Conservation (phyloP, 768 basidiomycete genomes). For the Galerina sulciceps region DNA sequence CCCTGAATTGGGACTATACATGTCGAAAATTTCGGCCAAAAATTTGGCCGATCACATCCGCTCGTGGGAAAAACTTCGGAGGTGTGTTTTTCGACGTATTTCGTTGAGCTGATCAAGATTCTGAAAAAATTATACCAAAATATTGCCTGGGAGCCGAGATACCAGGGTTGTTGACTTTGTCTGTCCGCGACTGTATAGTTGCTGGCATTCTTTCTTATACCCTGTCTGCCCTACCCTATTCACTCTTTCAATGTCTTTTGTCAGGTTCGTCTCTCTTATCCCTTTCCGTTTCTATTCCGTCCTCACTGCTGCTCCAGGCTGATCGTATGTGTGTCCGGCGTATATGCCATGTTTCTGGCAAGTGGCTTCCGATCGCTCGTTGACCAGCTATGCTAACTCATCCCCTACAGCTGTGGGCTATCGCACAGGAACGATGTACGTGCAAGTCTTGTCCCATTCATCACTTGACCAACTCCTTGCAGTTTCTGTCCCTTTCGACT, state of each 20-base stretch:
- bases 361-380: conserved; percentile 12
- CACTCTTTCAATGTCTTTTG: conserved; percentile 31
- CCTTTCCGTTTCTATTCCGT: not conserved
- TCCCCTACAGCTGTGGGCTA: conserved; percentile 74
- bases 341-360: conserved; percentile 93
- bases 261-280: conserved; percentile 24
- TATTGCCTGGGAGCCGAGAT: not conserved
- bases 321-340: conserved; percentile 78
- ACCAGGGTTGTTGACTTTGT: too few species aligned
- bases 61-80: conserved; percentile 17
- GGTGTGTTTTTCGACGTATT: conserved; percentile 15
- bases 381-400: not conserved
- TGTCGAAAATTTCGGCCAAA: conserved; percentile 12
- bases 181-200: not conserved
- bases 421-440: conserved; percentile 92
- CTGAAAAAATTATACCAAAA: conserved; percentile 6
- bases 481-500: conserved; percentile 88
- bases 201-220: conserved; percentile 12
- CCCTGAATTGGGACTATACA: too few species aligned
- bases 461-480: conserved; percentile 1
- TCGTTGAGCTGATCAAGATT: conserved; percentile 7
- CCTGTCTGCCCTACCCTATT: not conserved
- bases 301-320: conserved; percentile 47
- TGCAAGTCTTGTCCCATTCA: conserved; percentile 1
- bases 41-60: conserved; percentile 9